Conservation (phyloP, 2,329 filamentous ascomycete genomes). For the Sporothrix sp. region DNA sequence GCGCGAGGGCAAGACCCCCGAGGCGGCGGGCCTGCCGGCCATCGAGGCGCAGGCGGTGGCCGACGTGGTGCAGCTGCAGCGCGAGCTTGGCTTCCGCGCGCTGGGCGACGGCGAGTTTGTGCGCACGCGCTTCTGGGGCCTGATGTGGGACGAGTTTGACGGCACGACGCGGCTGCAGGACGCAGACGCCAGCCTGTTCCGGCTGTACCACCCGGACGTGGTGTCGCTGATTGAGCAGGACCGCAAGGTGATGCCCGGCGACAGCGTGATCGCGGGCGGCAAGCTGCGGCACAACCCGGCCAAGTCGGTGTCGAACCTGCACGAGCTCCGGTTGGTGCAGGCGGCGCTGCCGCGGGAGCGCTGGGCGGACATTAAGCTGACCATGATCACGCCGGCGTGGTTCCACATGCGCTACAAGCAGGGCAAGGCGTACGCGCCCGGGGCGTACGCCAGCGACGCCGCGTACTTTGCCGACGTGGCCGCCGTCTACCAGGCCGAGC, state of each 20-base stretch:
- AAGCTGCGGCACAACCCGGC: slow-evolving; percentile 36
- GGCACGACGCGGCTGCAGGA: slow-evolving; percentile 38
- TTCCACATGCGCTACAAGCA: slow-evolving; percentile 46
- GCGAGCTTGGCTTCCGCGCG: slow-evolving; percentile 45
- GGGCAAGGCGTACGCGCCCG: slow-evolving; percentile 39
- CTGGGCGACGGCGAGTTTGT: slow-evolving; percentile 53
- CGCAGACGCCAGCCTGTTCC: slow-evolving; percentile 37
- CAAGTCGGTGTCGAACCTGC: slow-evolving; percentile 36
- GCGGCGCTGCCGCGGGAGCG: slow-evolving; percentile 40
- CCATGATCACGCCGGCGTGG: slow-evolving; percentile 52
- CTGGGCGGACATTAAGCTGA: slow-evolving; percentile 49
- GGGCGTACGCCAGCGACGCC: slow-evolving; percentile 36
- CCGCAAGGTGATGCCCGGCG: slow-evolving; percentile 46
- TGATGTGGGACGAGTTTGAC: slow-evolving; percentile 31
- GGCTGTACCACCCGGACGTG: slow-evolving; percentile 46
- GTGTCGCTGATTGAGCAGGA: slow-evolving; percentile 43
- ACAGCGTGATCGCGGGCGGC: slow-evolving; percentile 41
- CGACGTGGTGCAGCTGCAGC: slow-evolving; percentile 49
- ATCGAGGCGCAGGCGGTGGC: slow-evolving; percentile 50
- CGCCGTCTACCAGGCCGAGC: slow-evolving; percentile 38
- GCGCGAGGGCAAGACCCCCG: slow-evolving; percentile 42
- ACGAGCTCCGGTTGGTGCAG: slow-evolving; percentile 43
- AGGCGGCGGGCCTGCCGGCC: slow-evolving; percentile 35
- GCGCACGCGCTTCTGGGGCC: slow-evolving; percentile 26
- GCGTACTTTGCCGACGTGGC: slow-evolving; percentile 44